Percentiles rank a stretch among this genome's conserved stretches.
Conservation (phyloP, 805 yeast species). For the Cyberlindnera americana region DNA sequence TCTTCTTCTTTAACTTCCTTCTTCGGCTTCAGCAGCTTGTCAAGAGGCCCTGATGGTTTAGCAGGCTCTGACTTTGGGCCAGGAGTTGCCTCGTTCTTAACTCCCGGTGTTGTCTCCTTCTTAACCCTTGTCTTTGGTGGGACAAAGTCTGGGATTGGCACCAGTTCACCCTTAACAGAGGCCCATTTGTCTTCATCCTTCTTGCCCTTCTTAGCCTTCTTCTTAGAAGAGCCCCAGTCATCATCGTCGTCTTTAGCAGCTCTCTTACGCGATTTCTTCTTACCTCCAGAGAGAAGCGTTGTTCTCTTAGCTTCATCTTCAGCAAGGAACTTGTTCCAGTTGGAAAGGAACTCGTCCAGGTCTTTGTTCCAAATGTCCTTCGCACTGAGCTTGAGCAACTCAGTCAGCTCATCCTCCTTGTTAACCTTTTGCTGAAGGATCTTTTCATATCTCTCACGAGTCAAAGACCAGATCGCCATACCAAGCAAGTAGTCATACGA, state of each 20-base stretch:
- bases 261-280: slow-evolving; percentile 38
- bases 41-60: slow-evolving; percentile 1
- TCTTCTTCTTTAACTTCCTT: slow-evolving; percentile 20
- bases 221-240: slow-evolving; percentile 14
- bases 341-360: slow-evolving; percentile 64
- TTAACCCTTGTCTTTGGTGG: slow-evolving; percentile 22
- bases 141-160: slow-evolving; percentile 27
- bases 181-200: slow-evolving; percentile 17
- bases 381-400: slow-evolving; percentile 63
- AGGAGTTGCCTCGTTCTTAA: slow-evolving; percentile 1
- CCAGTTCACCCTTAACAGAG: slow-evolving; percentile 20
- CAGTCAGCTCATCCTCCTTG: slow-evolving; percentile 67
- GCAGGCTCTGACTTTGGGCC: slow-evolving; percentile 1
- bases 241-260: slow-evolving; percentile 28
- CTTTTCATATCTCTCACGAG: slow-evolving; percentile 82
- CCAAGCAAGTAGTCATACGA: slow-evolving; percentile 85
- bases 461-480: slow-evolving; percentile 92
- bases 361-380: slow-evolving; percentile 88
- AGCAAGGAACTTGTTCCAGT: slow-evolving; percentile 65
- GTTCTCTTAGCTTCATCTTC: slow-evolving; percentile 61
- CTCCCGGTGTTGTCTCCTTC: slow-evolving; percentile 17
- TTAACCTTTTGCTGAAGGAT: slow-evolving; percentile 68
- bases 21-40: slow-evolving; percentile 7
- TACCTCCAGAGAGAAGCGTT: slow-evolving; percentile 43
- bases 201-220: slow-evolving; percentile 18